These are phyloP conservation scores for Clavispora santaluciae DNA, from an alignment of 805 yeast genomes.

Conservation along the genomic window DNA sequence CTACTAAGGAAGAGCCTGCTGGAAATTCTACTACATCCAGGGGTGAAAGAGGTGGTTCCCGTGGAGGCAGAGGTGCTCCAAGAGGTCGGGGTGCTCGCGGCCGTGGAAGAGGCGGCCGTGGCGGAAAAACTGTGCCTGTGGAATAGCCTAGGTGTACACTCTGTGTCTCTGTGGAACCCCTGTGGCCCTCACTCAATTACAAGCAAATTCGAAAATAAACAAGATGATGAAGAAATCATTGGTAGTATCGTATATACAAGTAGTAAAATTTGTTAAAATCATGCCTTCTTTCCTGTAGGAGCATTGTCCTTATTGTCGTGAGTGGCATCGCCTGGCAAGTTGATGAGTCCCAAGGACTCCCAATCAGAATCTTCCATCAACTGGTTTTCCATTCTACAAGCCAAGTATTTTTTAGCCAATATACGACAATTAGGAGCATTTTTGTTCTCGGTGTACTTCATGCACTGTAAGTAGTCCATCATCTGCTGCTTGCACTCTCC, in stretches of 20 bases:
- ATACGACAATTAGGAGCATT: conserved; percentile 90
- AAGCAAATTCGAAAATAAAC: background rate
- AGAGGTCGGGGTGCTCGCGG: conserved; percentile 7
- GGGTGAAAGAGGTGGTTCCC: conserved; percentile 15
- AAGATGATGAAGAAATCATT: background rate
- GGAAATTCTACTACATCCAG: conserved; percentile 10
- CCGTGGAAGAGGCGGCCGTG: conserved; percentile 12
- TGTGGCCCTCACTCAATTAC: background rate
- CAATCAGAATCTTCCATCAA: conserved; percentile 40
- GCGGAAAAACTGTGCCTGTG: conserved; percentile 1
- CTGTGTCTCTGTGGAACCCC: background rate
- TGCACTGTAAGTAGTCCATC: conserved; percentile 70
- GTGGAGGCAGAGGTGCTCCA: conserved; percentile 3
- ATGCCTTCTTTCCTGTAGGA: background rate
- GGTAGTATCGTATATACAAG: background rate
- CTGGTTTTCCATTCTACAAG: conserved; percentile 82
- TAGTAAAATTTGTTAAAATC: background rate
- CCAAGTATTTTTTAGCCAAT: conserved; percentile 74
- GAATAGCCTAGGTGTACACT: conserved; percentile 7
- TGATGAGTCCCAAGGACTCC: conserved; percentile 40
- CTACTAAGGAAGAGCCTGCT: background rate
- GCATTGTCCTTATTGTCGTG: background rate
- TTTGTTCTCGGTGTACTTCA: conserved; percentile 70
- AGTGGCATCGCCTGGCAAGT: conserved; percentile 33
- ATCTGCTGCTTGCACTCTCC: conserved; percentile 78